Evolutionary conservation across 2,329 filamentous ascomycete genomes (phyloP).

Genomic region (Penicillium sp.): DNA sequence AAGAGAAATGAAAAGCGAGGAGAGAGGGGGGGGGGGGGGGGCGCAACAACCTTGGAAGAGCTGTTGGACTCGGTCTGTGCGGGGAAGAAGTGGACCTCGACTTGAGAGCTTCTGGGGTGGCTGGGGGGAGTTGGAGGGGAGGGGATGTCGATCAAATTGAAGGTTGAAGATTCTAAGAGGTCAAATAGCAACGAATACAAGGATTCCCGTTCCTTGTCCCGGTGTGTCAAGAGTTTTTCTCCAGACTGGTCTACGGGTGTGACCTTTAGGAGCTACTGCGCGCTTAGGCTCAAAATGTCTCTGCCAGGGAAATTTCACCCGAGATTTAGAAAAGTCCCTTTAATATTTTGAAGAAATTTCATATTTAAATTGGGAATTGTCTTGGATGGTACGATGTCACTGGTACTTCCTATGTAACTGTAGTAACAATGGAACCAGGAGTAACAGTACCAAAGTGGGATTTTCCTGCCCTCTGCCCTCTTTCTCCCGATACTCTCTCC

Average conservation of each 20-base stretch:
- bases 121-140: neutral
- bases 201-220: slow-evolving; percentile 3
- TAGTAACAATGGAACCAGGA: neutral
- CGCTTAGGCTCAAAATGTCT: neutral
- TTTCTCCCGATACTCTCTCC: neutral
- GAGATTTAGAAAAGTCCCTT: neutral
- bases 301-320: slow-evolving; percentile 6
- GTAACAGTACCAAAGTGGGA: neutral
- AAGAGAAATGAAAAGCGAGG: slow-evolving; percentile 6
- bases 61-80: slow-evolving; percentile 26
- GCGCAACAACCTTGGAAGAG: slow-evolving; percentile 14
- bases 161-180: too few relatives aligned
- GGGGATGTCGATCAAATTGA: neutral
- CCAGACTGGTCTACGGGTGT: slow-evolving; percentile 2
- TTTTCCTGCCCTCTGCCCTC: neutral
- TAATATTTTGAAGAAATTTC: neutral
- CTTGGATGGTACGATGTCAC: neutral
- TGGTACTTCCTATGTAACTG: neutral
- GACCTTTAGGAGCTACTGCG: neutral
- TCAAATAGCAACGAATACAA: too few relatives aligned
- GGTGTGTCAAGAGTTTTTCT: slow-evolving; percentile 6
- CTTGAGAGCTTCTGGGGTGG: slow-evolving; percentile 3
- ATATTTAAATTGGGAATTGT: neutral
- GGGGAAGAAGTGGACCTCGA: slow-evolving; percentile 15
- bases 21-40: slow-evolving; percentile 11